Conservation (phyloP, 2,329 filamentous ascomycete species). For the Cytospora paraplurivora region DNA sequence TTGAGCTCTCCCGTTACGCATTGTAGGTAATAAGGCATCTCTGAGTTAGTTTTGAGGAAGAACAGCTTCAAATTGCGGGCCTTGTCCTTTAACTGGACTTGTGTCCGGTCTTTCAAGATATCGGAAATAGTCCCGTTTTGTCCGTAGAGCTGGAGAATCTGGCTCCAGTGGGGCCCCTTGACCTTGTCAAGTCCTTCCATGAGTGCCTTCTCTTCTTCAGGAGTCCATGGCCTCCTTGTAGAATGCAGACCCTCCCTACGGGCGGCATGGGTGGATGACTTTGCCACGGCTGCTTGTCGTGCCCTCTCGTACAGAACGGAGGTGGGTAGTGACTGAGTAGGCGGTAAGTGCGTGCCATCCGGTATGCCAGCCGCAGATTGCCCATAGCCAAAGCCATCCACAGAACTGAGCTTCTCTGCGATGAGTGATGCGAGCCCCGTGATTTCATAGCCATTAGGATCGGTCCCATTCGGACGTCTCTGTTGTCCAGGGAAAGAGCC, state of each 20-base stretch:
- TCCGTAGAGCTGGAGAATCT: conserved; percentile 84
- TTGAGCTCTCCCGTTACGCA: conserved; percentile 89
- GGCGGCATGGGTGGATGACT: conserved; percentile 54
- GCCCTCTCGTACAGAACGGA: conserved; percentile 60
- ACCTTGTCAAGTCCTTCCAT: conserved; percentile 88
- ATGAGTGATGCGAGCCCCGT: conserved; percentile 35
- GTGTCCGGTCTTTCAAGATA: conserved; percentile 83
- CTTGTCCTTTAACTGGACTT: conserved; percentile 92
- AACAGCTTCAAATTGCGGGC: conserved; percentile 87
- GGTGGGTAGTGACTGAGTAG: conserved; percentile 58
- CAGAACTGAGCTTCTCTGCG: conserved; percentile 30
- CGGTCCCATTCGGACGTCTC: conserved; percentile 17
- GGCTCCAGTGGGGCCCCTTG: conserved; percentile 90
- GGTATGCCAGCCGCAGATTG: conserved; percentile 29
- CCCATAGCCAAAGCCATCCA: conserved; percentile 22
- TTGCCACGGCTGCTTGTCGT: conserved; percentile 59
- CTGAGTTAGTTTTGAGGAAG: conserved; percentile 87
- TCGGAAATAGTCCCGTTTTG: conserved; percentile 77
- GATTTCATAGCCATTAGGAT: conserved; percentile 29
- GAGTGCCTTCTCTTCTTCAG: conserved; percentile 85
- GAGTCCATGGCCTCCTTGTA: conserved; percentile 79
- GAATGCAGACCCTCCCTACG: conserved; percentile 60
- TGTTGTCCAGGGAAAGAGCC: conserved; percentile 26
- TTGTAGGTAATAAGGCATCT: conserved; percentile 85
- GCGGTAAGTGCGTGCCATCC: conserved; percentile 48